phyloP scores from a whole-genome alignment of 805 yeast species.

The Kluyveromyces lactis region DNA sequence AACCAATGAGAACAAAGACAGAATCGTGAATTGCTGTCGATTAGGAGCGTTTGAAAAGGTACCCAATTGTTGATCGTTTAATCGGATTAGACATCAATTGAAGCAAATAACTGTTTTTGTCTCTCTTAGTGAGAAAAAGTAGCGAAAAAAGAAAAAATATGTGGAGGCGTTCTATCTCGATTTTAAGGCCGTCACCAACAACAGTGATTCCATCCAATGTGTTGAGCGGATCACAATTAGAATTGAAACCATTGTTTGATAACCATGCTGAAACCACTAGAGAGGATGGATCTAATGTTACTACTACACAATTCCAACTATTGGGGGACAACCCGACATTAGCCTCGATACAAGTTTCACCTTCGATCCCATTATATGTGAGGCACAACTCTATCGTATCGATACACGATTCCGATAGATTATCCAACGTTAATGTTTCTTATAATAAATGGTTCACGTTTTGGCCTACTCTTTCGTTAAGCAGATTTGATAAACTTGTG shows the following conservation, averaged over 20 bases:
- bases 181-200: conserved; percentile 15
- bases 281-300: conserved; percentile 2
- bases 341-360: conserved; percentile 17
- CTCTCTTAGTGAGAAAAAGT: too few species aligned
- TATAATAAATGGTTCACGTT: conserved; percentile 16
- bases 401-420: conserved; percentile 11
- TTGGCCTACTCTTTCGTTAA: conserved; percentile 17
- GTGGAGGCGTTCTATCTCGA: conserved; percentile 14
- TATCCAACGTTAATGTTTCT: conserved; percentile 10
- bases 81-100: too few species aligned
- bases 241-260: conserved; percentile 13
- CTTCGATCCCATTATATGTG: conserved; percentile 17
- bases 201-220: conserved; percentile 16
- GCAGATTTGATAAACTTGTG: conserved; percentile 15
- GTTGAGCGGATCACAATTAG: conserved; percentile 7
- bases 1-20: too few species aligned
- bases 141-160: too few species aligned
- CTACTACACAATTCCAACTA: conserved; percentile 11
- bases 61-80: too few species aligned
- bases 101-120: too few species aligned
- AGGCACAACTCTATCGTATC: conserved; percentile 24
- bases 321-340: conserved; percentile 21
- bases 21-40: too few species aligned
- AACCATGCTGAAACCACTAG: conserved; percentile 3
- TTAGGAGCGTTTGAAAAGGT: too few species aligned